A percentile compares a stretch with the other conserved stretches of the same genome.
These are phyloP conservation scores for Wickerhamomyces chaumierensis DNA, from an alignment of 805 yeast species.

Conservation along the genomic window DNA sequence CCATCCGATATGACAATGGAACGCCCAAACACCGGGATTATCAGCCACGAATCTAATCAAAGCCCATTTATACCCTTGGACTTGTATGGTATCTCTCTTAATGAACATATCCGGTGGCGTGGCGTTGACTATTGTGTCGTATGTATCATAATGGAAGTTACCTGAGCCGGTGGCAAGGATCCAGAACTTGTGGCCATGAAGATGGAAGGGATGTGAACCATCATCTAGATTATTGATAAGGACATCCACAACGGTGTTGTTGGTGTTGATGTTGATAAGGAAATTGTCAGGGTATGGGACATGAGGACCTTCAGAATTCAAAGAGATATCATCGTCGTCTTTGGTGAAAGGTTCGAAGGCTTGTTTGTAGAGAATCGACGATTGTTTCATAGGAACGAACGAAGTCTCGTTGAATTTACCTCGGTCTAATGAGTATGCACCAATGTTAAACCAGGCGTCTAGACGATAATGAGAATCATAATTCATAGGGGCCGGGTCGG, in stretches of 20 bases:
- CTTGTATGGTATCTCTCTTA: slow-evolving; percentile 47
- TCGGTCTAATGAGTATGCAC: slow-evolving; percentile 14
- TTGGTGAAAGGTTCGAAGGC: slow-evolving; percentile 10
- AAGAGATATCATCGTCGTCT: slow-evolving; percentile 3
- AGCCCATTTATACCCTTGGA: slow-evolving; percentile 45
- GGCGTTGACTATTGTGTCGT: slow-evolving; percentile 17
- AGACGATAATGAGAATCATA: slow-evolving; percentile 7
- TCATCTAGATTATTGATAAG: slow-evolving; percentile 60
- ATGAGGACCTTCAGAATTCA: background rate
- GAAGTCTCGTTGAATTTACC: slow-evolving; percentile 19
- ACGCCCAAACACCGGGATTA: slow-evolving; percentile 77
- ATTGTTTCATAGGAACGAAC: slow-evolving; percentile 9
- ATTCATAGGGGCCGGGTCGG: slow-evolving; percentile 12
- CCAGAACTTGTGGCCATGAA: slow-evolving; percentile 36
- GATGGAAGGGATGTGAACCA: slow-evolving; percentile 54
- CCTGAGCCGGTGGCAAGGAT: slow-evolving; percentile 17
- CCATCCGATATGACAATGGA: slow-evolving; percentile 57
- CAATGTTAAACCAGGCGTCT: slow-evolving; percentile 18
- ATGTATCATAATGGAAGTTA: slow-evolving; percentile 13
- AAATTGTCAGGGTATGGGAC: slow-evolving; percentile 11
- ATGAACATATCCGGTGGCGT: slow-evolving; percentile 34
- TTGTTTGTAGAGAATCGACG: slow-evolving; percentile 10
- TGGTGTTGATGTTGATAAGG: slow-evolving; percentile 14
- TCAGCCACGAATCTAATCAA: slow-evolving; percentile 52
- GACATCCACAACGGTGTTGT: slow-evolving; percentile 38